phyloP scores from a whole-genome alignment of 2,329 filamentous ascomycete species.

The Fusarium sp. region DNA sequence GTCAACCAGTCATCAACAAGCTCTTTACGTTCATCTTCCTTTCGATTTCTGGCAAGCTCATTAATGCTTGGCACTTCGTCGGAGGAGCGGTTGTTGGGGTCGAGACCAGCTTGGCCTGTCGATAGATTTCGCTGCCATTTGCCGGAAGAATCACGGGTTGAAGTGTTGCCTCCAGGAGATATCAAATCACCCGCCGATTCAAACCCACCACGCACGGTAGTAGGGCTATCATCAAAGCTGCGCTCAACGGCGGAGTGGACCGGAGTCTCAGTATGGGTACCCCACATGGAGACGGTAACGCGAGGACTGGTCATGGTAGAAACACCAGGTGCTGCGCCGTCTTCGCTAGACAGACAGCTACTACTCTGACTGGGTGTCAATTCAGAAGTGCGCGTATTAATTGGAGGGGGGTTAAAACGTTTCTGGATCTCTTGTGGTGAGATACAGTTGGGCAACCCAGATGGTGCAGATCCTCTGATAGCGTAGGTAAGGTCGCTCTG shows the following conservation, averaged over 20 bases:
- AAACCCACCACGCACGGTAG: constrained; percentile 51
- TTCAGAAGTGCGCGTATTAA: constrained; percentile 50
- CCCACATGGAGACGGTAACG: constrained; percentile 68
- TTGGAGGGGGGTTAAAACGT: constrained; percentile 51
- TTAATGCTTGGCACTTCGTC: constrained; percentile 62
- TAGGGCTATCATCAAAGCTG: constrained; percentile 53
- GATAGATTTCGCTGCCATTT: constrained; percentile 54
- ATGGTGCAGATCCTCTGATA: constrained; percentile 37
- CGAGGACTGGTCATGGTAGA: constrained; percentile 63
- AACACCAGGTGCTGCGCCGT: constrained; percentile 54
- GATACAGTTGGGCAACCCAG: constrained; percentile 50
- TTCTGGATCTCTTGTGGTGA: constrained; percentile 57
- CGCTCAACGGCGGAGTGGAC: constrained; percentile 55
- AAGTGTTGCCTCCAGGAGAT: constrained; percentile 43
- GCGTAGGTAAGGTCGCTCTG: constrained; percentile 49
- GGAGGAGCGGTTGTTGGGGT: constrained; percentile 57
- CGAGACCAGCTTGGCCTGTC: constrained; percentile 59
- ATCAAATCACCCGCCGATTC: constrained; percentile 56
- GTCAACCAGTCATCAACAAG: constrained; percentile 64
- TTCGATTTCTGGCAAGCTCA: constrained; percentile 56
- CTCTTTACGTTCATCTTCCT: constrained; percentile 59
- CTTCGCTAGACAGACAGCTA: constrained; percentile 63
- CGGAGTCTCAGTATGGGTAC: constrained; percentile 54
- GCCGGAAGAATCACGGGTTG: constrained; percentile 54
- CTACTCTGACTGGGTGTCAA: constrained; percentile 63